These are phyloP conservation scores for Neurospora sp. DNA, from an alignment of 495 filamentous ascomycete genomes.

Conservation along the genomic window DNA sequence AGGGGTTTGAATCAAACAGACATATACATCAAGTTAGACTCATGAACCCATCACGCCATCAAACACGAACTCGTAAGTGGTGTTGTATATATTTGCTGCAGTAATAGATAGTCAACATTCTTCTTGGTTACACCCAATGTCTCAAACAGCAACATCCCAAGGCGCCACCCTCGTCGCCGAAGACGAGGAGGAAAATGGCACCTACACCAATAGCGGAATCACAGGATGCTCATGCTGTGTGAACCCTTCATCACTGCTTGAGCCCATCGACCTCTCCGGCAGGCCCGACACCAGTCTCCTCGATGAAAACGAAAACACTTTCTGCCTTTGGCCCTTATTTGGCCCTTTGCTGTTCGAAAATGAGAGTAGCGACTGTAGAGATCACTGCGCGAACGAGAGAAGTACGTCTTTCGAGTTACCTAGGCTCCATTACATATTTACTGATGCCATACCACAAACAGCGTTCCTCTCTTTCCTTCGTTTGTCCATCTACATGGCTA, in stretches of 20 bases:
- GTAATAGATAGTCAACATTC: background rate
- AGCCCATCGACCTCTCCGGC: background rate
- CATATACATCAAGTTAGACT: no score
- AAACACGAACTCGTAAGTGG: background rate
- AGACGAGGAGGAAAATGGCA: background rate
- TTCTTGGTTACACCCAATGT: background rate
- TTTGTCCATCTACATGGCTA: conserved; percentile 78
- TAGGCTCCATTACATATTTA: background rate
- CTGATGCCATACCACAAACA: conserved; percentile 4
- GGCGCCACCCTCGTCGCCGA: background rate
- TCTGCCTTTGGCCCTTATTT: conserved; percentile 60
- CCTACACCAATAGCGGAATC: background rate
- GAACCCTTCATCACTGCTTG: background rate
- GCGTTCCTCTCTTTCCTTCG: conserved; percentile 91
- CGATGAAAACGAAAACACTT: conserved; percentile 18
- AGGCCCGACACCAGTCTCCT: background rate
- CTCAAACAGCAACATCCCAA: background rate
- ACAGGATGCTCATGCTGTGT: background rate
- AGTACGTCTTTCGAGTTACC: conserved; percentile 34
- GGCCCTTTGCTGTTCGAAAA: conserved; percentile 86
- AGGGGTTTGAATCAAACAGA: background rate
- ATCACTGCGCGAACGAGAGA: conserved; percentile 69
- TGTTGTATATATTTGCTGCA: background rate
- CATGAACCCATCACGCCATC: background rate
- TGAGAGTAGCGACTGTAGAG: conserved; percentile 72